Conservation (phyloP, 1,139 yeast species). For the Blastobotrys raffinosifermentans region DNA sequence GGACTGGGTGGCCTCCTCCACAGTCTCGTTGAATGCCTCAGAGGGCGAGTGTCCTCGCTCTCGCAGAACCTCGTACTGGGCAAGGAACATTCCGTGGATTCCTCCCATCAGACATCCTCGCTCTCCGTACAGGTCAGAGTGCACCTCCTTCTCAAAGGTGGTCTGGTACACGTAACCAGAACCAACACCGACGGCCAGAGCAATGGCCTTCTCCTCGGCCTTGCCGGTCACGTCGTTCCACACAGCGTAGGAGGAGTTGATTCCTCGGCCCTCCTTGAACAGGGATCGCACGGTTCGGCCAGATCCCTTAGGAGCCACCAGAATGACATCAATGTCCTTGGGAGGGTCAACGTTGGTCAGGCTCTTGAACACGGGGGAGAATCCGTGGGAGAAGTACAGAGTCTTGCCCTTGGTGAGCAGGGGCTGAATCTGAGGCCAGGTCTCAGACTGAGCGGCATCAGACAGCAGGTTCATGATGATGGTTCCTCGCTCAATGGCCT, state of each 20-base stretch:
- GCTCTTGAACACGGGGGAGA: constrained; percentile 98
- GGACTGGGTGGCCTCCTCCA: constrained; percentile 99
- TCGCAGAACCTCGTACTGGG: constrained; percentile 99
- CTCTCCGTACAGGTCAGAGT: constrained; percentile 99
- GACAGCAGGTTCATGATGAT: constrained; percentile 95
- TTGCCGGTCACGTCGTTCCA: constrained; percentile 99
- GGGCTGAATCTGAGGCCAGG: constrained; percentile 86
- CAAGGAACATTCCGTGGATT: constrained; percentile 99
- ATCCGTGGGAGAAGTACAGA: constrained; percentile 97
- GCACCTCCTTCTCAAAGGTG: constrained; percentile 98
- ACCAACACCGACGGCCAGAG: constrained; percentile 98
- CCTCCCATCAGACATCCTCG: constrained; percentile 99
- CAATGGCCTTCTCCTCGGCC: constrained; percentile 99
- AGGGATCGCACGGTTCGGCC: constrained; percentile 99
- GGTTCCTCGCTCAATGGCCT: constrained; percentile 90
- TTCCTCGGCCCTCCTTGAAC: constrained; percentile 99
- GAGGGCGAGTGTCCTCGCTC: constrained; percentile 99
- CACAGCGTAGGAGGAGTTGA: constrained; percentile 97
- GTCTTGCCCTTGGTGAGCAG: constrained; percentile 95
- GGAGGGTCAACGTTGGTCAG: constrained; percentile 96
- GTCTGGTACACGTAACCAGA: constrained; percentile 99
- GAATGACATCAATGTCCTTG: constrained; percentile 87
- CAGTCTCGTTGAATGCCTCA: constrained; percentile 99
- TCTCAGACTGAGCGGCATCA: constrained; percentile 99
- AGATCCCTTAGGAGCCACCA: constrained; percentile 99